These are phyloP conservation scores for Cutaneotrichosporon spelunceum DNA, from an alignment of 1,284 basidiomycete species.

Conservation along the genomic window DNA sequence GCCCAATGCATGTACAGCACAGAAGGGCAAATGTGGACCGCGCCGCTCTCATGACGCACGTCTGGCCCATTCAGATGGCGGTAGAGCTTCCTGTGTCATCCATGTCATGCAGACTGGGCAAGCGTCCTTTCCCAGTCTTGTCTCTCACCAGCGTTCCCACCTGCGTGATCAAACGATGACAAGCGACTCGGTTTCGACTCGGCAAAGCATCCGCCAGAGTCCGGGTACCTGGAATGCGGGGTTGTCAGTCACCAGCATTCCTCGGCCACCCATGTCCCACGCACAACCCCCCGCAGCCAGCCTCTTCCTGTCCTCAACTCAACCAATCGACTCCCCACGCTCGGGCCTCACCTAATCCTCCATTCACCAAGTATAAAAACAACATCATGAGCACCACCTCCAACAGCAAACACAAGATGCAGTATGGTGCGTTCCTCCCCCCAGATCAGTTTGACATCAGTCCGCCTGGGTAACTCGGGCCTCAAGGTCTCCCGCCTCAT, in stretches of 20 bases:
- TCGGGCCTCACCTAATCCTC: neutral
- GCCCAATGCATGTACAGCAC: neutral
- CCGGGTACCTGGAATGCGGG: neutral
- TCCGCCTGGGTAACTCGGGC: constrained; percentile 40
- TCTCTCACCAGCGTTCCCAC: neutral
- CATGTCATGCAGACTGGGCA: too few species aligned
- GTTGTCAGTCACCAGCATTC: neutral
- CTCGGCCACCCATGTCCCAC: neutral
- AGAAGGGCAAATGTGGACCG: neutral
- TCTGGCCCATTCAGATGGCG: too few species aligned
- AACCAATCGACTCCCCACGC: neutral
- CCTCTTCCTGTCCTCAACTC: neutral
- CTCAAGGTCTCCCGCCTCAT: constrained; percentile 45
- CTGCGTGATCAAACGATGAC: neutral
- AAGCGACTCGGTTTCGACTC: neutral
- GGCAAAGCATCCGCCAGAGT: neutral
- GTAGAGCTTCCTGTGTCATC: too few species aligned
- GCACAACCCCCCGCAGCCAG: neutral
- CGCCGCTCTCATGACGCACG: too few species aligned
- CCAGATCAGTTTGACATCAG: constrained; percentile 19
- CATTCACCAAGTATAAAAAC: neutral
- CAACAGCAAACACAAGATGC: constrained; percentile 12
- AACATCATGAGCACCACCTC: neutral
- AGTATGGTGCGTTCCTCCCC: constrained; percentile 13
- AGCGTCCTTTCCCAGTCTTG: neutral